Conservation (phyloP, 2,329 filamentous ascomycete species). For the Paraphoma sp. region DNA sequence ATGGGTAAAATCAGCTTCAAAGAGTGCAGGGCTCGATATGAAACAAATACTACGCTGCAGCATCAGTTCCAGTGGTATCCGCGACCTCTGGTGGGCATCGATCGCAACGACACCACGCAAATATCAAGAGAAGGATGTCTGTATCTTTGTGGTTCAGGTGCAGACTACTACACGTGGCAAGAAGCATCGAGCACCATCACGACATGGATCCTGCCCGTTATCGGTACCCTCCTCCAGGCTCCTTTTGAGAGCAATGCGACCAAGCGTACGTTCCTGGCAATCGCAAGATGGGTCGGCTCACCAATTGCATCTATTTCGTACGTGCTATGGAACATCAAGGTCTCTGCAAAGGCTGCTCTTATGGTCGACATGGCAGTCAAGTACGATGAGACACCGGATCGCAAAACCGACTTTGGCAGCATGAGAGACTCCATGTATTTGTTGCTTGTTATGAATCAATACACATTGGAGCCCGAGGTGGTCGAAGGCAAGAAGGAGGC, state of each 20-base stretch:
- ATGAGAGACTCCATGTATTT: constrained; percentile 55
- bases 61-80: constrained; percentile 21
- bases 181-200: constrained; percentile 44
- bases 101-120: constrained; percentile 22
- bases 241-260: constrained; percentile 51
- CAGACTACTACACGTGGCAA: constrained; percentile 43
- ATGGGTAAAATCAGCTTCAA: constrained; percentile 16
- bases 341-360: constrained; percentile 47
- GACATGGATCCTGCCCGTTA: constrained; percentile 50
- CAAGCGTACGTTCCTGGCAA: constrained; percentile 44
- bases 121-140: constrained; percentile 43
- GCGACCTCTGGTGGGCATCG: constrained; percentile 21
- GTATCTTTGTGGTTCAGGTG: constrained; percentile 41
- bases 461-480: constrained; percentile 44
- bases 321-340: constrained; percentile 51
- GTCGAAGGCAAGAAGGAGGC: constrained; percentile 36
- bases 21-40: background rate
- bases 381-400: constrained; percentile 36
- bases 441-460: constrained; percentile 55
- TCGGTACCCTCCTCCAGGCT: constrained; percentile 49
- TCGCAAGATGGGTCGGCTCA: constrained; percentile 46
- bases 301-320: constrained; percentile 48
- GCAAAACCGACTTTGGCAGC: constrained; percentile 43
- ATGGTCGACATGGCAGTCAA: constrained; percentile 49
- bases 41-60: constrained; percentile 12